A percentile compares a stretch with the other conserved stretches of the same genome.
Evolutionary conservation across 2,329 filamentous ascomycete species (phyloP).

Genomic region (Aspergillus aculeatus): DNA sequence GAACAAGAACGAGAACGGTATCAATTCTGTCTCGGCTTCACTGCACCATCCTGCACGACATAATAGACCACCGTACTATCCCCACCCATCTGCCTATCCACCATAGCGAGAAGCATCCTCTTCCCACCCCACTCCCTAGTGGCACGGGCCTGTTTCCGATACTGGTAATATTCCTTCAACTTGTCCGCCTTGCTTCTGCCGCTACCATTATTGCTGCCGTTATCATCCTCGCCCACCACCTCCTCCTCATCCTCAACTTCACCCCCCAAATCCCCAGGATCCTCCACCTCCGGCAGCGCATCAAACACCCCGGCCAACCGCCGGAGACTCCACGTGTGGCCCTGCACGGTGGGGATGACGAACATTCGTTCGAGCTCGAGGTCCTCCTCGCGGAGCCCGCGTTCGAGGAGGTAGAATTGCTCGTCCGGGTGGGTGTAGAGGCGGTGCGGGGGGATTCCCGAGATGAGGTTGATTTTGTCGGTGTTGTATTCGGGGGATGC

Average conservation of each 20-base stretch:
- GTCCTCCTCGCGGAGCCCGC: slow-evolving; percentile 48
- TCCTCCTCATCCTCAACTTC: slow-evolving; percentile 15
- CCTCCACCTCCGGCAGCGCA: slow-evolving; percentile 39
- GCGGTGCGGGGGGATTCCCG: slow-evolving; percentile 60
- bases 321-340: slow-evolving; percentile 60
- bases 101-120: slow-evolving; percentile 57
- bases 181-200: slow-evolving; percentile 23
- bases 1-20: background rate
- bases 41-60: slow-evolving; percentile 62
- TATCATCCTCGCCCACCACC: slow-evolving; percentile 17
- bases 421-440: slow-evolving; percentile 65
- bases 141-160: slow-evolving; percentile 22
- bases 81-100: slow-evolving; percentile 49
- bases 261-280: background rate
- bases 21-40: slow-evolving; percentile 65
- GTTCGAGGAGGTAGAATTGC: slow-evolving; percentile 59
- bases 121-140: slow-evolving; percentile 50
- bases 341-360: slow-evolving; percentile 58
- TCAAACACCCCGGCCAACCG: slow-evolving; percentile 59
- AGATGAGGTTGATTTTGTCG: slow-evolving; percentile 48
- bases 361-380: slow-evolving; percentile 55
- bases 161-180: slow-evolving; percentile 33
- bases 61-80: slow-evolving; percentile 67
- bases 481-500: slow-evolving; percentile 25
- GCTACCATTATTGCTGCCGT: slow-evolving; percentile 23